Evolutionary conservation across 495 filamentous ascomycete genomes (phyloP), one percentile per base, ranked within the genome.

Genomic region (Aspergillus baeticus): DNA sequence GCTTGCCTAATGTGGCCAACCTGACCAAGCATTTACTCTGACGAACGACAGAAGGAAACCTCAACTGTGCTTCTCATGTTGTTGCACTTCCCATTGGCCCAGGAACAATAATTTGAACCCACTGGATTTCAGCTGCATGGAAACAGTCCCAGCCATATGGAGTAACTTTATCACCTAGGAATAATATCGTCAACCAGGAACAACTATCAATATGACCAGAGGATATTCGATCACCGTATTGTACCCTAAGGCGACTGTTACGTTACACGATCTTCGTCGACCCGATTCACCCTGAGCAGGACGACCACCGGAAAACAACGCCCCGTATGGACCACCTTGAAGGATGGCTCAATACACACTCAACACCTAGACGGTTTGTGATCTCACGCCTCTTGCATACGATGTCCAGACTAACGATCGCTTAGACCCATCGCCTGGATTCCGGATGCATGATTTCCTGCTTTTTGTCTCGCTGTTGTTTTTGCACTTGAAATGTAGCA

Each of bases 341-440:
- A n/a, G 36, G 35, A 50, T 10, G 22, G n/a, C 52, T 18, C 36
- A 31, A 10, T 18, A 20, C n/a, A 41, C 39, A 10, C 10, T 53
- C 46, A 26, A n/a, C 18, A 48, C 10, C 26, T 26, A 3, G 23
- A 47, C 34, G 52, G 48, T 51, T 51, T 17, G 48, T 47, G 11
- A 31, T 4, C 13, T 20, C 29, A 6, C 20, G 10, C 22, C 10
- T 43, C 5, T 47, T 14, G 26, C n/a, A 13, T 23, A 11, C 10
- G 45, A 22, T 22, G 6, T n/a, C 11, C 8, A 29, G 23, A 50
- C 62, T 64, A 59, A 64, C 49, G 31, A n/a, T 37, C 20, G 18
- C 29, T 35, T 29, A 60, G 58, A 47, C 43, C 22, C 22, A 35
- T 41, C 45, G 43, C 21, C 42, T 69, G 69, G 69, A 71, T 59